Percentiles rank a stretch among this genome's conserved stretches.
phyloP scores from a whole-genome alignment of 768 basidiomycete species.

The Glaciozyma antarctica region DNA sequence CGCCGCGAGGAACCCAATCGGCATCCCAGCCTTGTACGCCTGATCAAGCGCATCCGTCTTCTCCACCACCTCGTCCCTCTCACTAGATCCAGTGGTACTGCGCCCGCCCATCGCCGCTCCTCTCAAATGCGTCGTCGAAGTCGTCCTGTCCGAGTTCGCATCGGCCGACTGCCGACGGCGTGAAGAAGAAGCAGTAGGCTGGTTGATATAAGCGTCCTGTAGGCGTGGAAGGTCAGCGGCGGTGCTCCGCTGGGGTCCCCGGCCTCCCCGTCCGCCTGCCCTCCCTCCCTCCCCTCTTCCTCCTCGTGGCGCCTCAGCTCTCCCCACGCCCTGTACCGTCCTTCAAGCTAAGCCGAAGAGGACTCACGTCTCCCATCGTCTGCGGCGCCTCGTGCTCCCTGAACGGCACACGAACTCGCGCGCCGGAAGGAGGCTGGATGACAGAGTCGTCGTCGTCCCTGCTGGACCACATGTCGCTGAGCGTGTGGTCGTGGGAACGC shows the following conservation, averaged over 20 bases:
- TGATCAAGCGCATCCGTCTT: constrained; percentile 9
- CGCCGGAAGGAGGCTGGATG: constrained; percentile 3
- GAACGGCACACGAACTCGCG: constrained; percentile 17
- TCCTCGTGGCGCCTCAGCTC: neutral
- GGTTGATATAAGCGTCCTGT: too few species aligned
- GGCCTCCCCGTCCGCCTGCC: too few species aligned
- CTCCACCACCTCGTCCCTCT: neutral
- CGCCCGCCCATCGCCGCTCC: neutral
- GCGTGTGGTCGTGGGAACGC: too few species aligned
- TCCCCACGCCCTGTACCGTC: neutral
- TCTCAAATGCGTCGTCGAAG: too few species aligned
- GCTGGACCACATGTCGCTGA: neutral
- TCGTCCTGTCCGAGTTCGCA: too few species aligned
- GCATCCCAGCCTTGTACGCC: constrained; percentile 15
- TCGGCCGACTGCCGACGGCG: too few species aligned
- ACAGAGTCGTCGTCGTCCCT: neutral
- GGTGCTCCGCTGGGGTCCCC: too few species aligned
- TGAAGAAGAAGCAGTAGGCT: too few species aligned
- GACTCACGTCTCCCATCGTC: constrained; percentile 23
- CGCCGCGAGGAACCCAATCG: constrained; percentile 21
- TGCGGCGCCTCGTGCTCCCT: constrained; percentile 16
- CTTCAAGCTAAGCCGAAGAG: neutral
- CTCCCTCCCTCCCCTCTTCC: neutral
- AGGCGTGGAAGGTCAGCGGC: too few species aligned
- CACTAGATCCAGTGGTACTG: neutral